Conservation (phyloP, 768 basidiomycete genomes). For the Fomitopsis serialis region DNA sequence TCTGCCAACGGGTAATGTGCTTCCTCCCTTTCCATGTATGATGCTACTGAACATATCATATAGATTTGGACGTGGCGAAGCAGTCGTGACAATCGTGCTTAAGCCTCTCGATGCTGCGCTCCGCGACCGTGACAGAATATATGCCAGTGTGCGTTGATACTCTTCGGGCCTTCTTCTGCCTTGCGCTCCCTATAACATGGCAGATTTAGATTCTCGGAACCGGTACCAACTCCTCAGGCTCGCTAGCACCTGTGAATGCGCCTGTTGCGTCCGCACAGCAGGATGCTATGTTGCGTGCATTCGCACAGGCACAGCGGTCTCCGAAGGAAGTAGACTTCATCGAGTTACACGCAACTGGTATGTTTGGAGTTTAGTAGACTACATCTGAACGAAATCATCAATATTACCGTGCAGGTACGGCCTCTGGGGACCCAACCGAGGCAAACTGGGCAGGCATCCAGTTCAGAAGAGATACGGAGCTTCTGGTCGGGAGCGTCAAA, state of each 20-base stretch:
- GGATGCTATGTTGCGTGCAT: conserved; percentile 35
- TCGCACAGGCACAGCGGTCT: conserved; percentile 21
- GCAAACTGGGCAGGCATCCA: conserved; percentile 42
- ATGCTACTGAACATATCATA: conserved; percentile 4
- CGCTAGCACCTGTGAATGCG: conserved; percentile 30
- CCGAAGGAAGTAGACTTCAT: conserved; percentile 42
- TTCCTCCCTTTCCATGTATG: conserved; percentile 19
- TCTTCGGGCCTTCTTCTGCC: neutral
- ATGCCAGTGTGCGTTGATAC: conserved; percentile 35
- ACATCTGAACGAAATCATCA: neutral
- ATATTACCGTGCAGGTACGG: conserved; percentile 29
- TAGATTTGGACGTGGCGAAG: conserved; percentile 37
- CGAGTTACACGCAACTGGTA: conserved; percentile 47
- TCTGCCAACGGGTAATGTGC: conserved; percentile 33
- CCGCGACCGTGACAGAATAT: conserved; percentile 34
- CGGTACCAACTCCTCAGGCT: conserved; percentile 32
- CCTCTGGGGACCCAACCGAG: conserved; percentile 45
- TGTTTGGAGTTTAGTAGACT: neutral
- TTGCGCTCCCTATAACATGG: no score
- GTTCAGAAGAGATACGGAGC: conserved; percentile 27
- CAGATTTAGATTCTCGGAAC: conserved; percentile 34
- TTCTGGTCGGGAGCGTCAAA: conserved; percentile 40
- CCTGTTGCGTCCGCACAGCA: conserved; percentile 35
- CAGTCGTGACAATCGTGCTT: conserved; percentile 31
- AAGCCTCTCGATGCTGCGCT: conserved; percentile 35